Percentiles rank a stretch among this genome's conserved stretches.
Conservation (phyloP, 2,329 filamentous ascomycete species). For the Cladosporium oxysporum region DNA sequence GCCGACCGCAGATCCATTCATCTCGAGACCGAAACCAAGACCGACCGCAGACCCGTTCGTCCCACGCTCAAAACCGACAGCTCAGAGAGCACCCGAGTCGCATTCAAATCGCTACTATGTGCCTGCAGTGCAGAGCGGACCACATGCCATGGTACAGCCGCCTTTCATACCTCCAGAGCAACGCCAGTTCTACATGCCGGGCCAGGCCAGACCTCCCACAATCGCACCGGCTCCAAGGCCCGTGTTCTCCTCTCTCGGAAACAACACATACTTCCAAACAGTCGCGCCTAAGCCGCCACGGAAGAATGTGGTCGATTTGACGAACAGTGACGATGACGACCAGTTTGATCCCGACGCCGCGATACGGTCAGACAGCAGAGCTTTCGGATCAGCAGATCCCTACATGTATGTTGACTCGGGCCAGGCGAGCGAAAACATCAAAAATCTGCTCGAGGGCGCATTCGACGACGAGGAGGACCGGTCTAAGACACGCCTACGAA, state of each 20-base stretch:
- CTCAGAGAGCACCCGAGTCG: constrained; percentile 30
- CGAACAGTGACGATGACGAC: constrained; percentile 45
- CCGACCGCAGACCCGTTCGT: constrained; percentile 34
- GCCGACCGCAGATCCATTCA: constrained; percentile 33
- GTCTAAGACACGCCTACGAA: constrained; percentile 46
- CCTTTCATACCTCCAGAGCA: constrained; percentile 19
- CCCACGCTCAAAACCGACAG: constrained; percentile 10
- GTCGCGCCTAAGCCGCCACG: constrained; percentile 28
- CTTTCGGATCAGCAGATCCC: constrained; percentile 57
- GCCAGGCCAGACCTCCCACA: constrained; percentile 40
- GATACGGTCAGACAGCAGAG: constrained; percentile 47
- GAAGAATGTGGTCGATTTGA: constrained; percentile 52
- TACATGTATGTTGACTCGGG: constrained; percentile 67
- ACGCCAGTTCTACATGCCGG: constrained; percentile 30
- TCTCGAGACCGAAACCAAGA: constrained; percentile 12
- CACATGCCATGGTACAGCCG: constrained; percentile 8
- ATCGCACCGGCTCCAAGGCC: constrained; percentile 52
- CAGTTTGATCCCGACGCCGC: constrained; percentile 51
- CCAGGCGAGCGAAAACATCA: constrained; percentile 74
- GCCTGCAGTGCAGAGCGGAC: constrained; percentile 10
- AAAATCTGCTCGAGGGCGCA: constrained; percentile 77
- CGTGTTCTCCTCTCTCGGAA: constrained; percentile 54
- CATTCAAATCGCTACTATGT: constrained; percentile 16
- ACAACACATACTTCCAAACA: constrained; percentile 44
- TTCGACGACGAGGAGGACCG: constrained; percentile 72